phyloP scores from a whole-genome alignment of 345 rosid species.

The Brassica carinata region DNA sequence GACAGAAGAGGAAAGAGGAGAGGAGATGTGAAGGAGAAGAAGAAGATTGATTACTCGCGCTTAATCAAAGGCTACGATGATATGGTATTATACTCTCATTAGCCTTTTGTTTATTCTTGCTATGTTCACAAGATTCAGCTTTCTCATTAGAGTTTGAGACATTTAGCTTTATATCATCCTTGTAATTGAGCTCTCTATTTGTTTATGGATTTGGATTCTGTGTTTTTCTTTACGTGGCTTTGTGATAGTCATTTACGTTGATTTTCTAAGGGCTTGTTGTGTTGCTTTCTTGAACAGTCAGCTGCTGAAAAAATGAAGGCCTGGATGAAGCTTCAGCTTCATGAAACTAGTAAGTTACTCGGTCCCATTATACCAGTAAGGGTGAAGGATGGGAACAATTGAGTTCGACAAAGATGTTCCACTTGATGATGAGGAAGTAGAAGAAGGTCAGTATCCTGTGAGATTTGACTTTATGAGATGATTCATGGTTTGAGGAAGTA shows the following conservation, averaged over 20 bases:
- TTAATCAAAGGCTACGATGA: slow-evolving; percentile 70
- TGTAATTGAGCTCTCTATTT: background rate
- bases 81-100: slow-evolving; percentile 48
- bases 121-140: slow-evolving; percentile 2
- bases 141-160: background rate
- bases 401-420: too few relatives aligned
- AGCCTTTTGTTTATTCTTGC: background rate
- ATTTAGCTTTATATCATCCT: background rate
- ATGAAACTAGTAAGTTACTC: background rate
- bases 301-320: slow-evolving; percentile 89
- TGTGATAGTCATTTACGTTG: background rate
- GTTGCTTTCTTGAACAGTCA: slow-evolving; percentile 55
- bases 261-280: background rate
- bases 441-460: too few relatives aligned
- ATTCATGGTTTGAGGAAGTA: too few relatives aligned
- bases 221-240: too few relatives aligned
- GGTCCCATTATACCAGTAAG: too few relatives aligned
- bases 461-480: too few relatives aligned
- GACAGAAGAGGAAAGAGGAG: slow-evolving; percentile 40
- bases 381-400: too few relatives aligned
- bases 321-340: slow-evolving; percentile 85
- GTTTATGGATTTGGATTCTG: too few relatives aligned
- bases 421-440: too few relatives aligned
- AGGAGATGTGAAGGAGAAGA: slow-evolving; percentile 42
- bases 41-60: slow-evolving; percentile 55